These are phyloP conservation scores for Pholiota molesta DNA, from an alignment of 768 basidiomycete genomes.

Conservation along the genomic window DNA sequence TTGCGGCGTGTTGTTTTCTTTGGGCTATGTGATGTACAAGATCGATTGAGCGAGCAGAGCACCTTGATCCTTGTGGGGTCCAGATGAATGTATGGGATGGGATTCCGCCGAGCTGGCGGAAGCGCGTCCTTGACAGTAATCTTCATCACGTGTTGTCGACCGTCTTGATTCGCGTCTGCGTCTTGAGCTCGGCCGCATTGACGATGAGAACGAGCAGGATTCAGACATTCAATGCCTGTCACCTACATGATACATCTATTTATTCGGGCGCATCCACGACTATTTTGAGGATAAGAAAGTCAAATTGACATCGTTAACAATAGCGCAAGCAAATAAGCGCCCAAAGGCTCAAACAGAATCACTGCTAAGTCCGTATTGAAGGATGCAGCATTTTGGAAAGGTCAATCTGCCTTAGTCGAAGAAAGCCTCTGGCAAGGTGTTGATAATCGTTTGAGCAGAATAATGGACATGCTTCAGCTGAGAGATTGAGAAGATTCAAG, in stretches of 20 bases:
- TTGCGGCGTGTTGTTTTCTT: not conserved
- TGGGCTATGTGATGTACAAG: not conserved
- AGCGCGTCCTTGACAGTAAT: not conserved
- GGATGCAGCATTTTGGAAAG: constrained; percentile 4
- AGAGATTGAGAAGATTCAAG: too few relatives aligned
- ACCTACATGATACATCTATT: too few relatives aligned
- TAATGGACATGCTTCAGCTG: not conserved
- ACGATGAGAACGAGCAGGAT: too few relatives aligned
- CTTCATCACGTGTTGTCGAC: too few relatives aligned
- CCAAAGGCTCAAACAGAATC: too few relatives aligned
- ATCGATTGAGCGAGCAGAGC: not conserved
- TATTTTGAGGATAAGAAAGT: too few relatives aligned
- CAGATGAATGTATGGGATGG: constrained; percentile 11
- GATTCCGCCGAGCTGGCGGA: not conserved
- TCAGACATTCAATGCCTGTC: too few relatives aligned
- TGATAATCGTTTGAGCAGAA: not conserved
- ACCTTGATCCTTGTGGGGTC: not conserved
- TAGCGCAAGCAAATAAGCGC: too few relatives aligned
- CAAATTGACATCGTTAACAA: too few relatives aligned
- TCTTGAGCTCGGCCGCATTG: too few relatives aligned
- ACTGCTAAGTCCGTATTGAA: not conserved
- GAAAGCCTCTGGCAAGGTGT: not conserved
- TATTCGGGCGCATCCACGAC: too few relatives aligned
- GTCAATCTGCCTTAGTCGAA: constrained; percentile 3
- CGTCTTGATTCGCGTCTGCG: too few relatives aligned